Conservation (phyloP, 1,284 basidiomycete species). For the Flammula alnicola region DNA sequence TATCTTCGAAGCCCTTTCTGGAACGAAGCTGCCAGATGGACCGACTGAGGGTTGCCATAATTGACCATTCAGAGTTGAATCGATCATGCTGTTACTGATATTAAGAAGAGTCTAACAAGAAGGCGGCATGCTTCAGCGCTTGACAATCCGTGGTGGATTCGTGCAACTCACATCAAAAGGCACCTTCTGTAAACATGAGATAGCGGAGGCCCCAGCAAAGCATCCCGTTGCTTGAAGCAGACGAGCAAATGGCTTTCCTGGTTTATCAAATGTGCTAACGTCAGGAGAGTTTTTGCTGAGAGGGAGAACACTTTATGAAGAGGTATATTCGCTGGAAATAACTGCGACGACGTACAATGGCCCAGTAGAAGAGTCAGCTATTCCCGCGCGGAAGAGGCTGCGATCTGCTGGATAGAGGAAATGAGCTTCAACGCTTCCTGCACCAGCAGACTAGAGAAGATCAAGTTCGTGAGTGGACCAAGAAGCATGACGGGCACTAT, state of each 20-base stretch:
- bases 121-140: background rate
- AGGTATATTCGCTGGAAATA: background rate
- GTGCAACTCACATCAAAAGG: slow-evolving; percentile 47
- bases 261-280: slow-evolving; percentile 55
- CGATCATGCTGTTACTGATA: slow-evolving; percentile 53
- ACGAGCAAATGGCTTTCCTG: slow-evolving; percentile 56
- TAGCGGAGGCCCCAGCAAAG: slow-evolving; percentile 40
- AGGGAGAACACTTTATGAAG: background rate
- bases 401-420: slow-evolving; percentile 47
- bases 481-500: background rate
- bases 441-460: slow-evolving; percentile 53
- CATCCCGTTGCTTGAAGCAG: slow-evolving; percentile 54
- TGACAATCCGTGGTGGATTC: background rate
- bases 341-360: slow-evolving; percentile 46
- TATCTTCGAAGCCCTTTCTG: slow-evolving; percentile 50
- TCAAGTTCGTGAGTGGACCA: background rate
- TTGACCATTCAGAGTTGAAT: slow-evolving; percentile 51
- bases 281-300: slow-evolving; percentile 58
- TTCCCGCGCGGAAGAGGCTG: slow-evolving; percentile 55
- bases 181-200: slow-evolving; percentile 51
- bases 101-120: slow-evolving; percentile 47
- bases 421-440: slow-evolving; percentile 57
- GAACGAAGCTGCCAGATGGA: slow-evolving; percentile 53
- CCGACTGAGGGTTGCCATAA: slow-evolving; percentile 65
- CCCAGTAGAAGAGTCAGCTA: slow-evolving; percentile 57